A percentile compares a stretch with the other conserved stretches of the same genome.
Evolutionary conservation across 1,284 basidiomycete genomes (phyloP).

Genomic region (Puccinia horiana): DNA sequence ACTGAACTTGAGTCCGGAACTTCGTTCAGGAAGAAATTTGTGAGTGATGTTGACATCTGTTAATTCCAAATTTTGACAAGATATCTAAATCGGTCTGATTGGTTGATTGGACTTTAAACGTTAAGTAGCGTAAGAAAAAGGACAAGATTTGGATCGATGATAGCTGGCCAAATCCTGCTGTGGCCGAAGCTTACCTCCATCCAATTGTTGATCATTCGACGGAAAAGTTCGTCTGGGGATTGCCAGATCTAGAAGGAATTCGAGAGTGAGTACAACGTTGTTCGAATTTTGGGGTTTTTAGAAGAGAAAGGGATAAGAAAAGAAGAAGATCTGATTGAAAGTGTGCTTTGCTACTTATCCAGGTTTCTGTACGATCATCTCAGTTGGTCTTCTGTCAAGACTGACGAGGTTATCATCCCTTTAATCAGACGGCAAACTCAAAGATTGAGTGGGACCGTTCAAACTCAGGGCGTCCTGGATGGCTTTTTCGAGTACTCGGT

Average conservation of each 20-base stretch:
- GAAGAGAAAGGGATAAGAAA: neutral
- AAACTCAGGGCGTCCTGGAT: conserved; percentile 44
- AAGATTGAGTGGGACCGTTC: conserved; percentile 38
- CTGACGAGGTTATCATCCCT: conserved; percentile 86
- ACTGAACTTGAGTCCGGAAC: conserved; percentile 67
- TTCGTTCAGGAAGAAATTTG: conserved; percentile 79
- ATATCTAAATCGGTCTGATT: neutral
- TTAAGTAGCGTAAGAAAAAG: conserved; percentile 45
- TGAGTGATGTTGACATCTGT: conserved; percentile 62
- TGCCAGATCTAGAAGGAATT: conserved; percentile 88
- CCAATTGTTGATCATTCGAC: conserved; percentile 86
- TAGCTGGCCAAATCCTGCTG: conserved; percentile 86
- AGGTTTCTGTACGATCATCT: conserved; percentile 84
- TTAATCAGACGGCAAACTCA: conserved; percentile 70
- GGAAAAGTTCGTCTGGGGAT: conserved; percentile 94
- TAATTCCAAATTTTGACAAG: neutral
- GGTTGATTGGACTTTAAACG: no score
- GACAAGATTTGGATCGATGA: conserved; percentile 69
- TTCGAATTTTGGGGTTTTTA: neutral
- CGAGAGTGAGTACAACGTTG: conserved; percentile 60
- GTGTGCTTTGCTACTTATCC: neutral
- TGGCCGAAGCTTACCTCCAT: conserved; percentile 89
- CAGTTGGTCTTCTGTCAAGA: conserved; percentile 80
- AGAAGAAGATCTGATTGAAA: conserved; percentile 54
- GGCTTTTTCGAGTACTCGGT: conserved; percentile 43